A percentile compares a stretch with the other conserved stretches of the same genome.
Conservation (phyloP, 192 early-diverging fungal species). For the Mortierella hygrophila region DNA sequence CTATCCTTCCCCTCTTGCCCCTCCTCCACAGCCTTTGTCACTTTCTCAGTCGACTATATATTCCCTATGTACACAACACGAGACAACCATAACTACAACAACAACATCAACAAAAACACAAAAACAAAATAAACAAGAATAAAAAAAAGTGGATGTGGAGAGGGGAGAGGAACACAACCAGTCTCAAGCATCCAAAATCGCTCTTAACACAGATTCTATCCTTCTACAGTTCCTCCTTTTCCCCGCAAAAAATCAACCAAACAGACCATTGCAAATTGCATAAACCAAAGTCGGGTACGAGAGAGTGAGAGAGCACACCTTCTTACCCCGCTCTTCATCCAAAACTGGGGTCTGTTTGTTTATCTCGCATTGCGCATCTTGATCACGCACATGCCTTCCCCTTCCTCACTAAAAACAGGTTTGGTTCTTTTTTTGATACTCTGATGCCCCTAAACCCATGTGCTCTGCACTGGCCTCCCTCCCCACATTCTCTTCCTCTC, state of each 20-base stretch:
- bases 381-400: not conserved
- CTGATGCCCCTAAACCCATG: not conserved
- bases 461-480: not conserved
- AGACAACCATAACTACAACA: too few species aligned
- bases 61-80: too few species aligned
- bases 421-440: not conserved
- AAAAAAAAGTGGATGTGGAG: not conserved
- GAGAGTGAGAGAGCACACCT: not conserved
- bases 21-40: too few species aligned
- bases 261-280: not conserved
- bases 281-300: not conserved
- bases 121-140: not conserved
- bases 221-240: not conserved
- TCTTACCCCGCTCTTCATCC: not conserved
- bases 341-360: slow-evolving; percentile 8
- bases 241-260: too few species aligned
- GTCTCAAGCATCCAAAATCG: too few species aligned
- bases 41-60: too few species aligned
- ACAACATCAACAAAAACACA: too few species aligned
- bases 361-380: not conserved
- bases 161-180: not conserved
- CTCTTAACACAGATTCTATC: too few species aligned
- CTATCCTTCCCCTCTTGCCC: too few species aligned
- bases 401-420: not conserved
- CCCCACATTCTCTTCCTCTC: not conserved